Base-by-base conservation (phyloP, 805 yeast genomes). In the Danielia oregonensis region DNA sequence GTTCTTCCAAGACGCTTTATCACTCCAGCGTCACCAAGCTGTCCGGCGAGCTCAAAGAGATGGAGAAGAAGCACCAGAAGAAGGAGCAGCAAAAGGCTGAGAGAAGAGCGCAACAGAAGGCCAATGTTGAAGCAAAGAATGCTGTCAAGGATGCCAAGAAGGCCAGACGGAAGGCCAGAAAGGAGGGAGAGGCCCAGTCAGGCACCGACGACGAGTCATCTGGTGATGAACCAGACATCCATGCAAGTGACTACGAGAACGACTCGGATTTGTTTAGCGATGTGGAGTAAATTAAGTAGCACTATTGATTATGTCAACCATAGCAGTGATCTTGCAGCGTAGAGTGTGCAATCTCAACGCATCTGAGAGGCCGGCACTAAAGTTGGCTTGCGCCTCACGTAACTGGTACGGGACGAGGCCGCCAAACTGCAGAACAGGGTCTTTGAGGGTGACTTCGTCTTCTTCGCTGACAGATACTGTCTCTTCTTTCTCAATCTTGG, bases 1-100 rank as follows among this genome's bases (percentile, higher is more conserved):
- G 96, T 39, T 68, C 80, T 0, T 96, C 97, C 33, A 89, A 86
- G 63, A 86, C 93, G 12, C 60, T 93, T 41, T 86, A 84, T 61
- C 98, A 93, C 57, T 72, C 86, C 29, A 72, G 67, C 35, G 68
- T 87, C 41, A 64, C 65, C 33, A 89, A 89, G 62, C 59, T 84
- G 4, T 68, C 69, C 40, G 60, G 65, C 31, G 94, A 91, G 57
- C 63, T 72, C 21, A 65, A 66, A 39, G 70, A 62, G 29, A 62
- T 86, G 50, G 94, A 86, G 43, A 72, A 74, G 59, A 70, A 65
- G 49, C 96, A 88, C 57, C 74, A 75, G 29, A 65, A 65, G 34
- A 75, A 75, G 54, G 70, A 71, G 52, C 74, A 72, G 50, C 62
- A 83, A 49, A 85, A 80, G 60, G 82, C 74, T 19, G 70, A 77